A percentile compares a stretch with the other conserved stretches of the same genome.
phyloP scores from a whole-genome alignment of 2,329 filamentous ascomycete species.

The Nemania diffusa region DNA sequence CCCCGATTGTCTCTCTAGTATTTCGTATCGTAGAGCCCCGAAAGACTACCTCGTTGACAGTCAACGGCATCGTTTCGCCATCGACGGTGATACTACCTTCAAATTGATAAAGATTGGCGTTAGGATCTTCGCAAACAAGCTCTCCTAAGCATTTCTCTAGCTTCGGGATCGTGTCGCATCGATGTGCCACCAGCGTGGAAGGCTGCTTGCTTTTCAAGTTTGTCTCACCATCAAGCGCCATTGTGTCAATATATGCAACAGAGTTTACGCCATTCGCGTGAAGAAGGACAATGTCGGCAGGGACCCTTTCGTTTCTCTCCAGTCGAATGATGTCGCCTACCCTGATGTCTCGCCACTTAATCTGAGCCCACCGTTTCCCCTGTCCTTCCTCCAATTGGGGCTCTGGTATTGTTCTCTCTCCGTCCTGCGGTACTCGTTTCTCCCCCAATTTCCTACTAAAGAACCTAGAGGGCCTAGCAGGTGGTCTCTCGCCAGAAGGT shows the following conservation, averaged over 20 bases:
- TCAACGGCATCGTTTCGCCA: constrained; percentile 73
- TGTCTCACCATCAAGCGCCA: constrained; percentile 85
- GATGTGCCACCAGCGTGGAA: constrained; percentile 65
- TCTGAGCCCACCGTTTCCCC: constrained; percentile 59
- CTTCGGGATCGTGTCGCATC: constrained; percentile 65
- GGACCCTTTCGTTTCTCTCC: constrained; percentile 80
- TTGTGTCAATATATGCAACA: constrained; percentile 84
- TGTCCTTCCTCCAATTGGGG: constrained; percentile 29
- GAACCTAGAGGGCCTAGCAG: constrained; percentile 12
- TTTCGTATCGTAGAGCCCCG: constrained; percentile 86
- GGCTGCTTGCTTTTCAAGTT: constrained; percentile 82
- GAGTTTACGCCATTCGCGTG: constrained; percentile 81
- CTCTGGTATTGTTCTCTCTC: constrained; percentile 11
- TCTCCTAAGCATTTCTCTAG: constrained; percentile 67
- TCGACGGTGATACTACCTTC: constrained; percentile 73
- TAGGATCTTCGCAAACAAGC: constrained; percentile 80
- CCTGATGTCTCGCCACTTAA: constrained; percentile 75
- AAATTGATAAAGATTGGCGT: constrained; percentile 80
- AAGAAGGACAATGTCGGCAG: constrained; percentile 84
- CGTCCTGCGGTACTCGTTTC: not conserved
- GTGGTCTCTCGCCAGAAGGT: constrained; percentile 31
- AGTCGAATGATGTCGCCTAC: constrained; percentile 78
- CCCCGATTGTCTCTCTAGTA: constrained; percentile 73
- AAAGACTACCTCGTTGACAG: constrained; percentile 83
- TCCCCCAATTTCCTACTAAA: not conserved